Evolutionary conservation across 768 basidiomycete species (phyloP).

Genomic region (Chlorophyllum brunneum): DNA sequence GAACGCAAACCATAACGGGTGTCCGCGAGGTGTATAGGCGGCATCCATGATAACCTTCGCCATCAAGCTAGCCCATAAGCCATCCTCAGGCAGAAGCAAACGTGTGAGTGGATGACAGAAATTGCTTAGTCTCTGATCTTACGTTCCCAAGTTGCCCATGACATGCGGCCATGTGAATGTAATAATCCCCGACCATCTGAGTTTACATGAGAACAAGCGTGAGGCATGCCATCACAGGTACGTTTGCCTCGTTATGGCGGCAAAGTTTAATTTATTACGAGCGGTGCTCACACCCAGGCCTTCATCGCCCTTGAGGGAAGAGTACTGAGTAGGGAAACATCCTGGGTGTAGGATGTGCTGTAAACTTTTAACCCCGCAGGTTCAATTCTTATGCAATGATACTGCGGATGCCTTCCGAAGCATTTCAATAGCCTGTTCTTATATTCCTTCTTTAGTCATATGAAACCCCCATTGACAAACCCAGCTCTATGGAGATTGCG

Average conservation of each 20-base stretch:
- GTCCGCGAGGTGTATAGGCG: background rate
- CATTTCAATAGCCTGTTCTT: background rate
- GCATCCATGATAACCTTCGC: background rate
- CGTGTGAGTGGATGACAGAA: constrained; percentile 4
- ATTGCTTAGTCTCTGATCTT: background rate
- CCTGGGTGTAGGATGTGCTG: background rate
- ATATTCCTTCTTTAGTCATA: constrained; percentile 3
- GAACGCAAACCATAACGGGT: background rate
- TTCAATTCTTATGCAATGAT: background rate
- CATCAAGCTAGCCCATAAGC: background rate
- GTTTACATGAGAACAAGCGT: background rate
- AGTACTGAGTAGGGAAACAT: background rate
- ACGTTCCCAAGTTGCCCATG: background rate
- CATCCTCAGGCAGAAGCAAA: background rate
- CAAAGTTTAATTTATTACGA: background rate
- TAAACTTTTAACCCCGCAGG: background rate
- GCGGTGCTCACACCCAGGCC: background rate
- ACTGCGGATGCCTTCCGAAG: background rate
- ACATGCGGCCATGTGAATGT: background rate
- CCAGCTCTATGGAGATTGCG: background rate
- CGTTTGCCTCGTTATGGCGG: background rate
- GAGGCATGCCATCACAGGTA: constrained; percentile 3
- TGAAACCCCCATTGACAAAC: background rate
- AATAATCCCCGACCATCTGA: background rate
- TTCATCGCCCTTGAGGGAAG: background rate